A percentile compares a stretch with the other conserved stretches of the same genome.
Evolutionary conservation across 306 rosid species (phyloP).

Genomic region (Canavalia ensiformis): DNA sequence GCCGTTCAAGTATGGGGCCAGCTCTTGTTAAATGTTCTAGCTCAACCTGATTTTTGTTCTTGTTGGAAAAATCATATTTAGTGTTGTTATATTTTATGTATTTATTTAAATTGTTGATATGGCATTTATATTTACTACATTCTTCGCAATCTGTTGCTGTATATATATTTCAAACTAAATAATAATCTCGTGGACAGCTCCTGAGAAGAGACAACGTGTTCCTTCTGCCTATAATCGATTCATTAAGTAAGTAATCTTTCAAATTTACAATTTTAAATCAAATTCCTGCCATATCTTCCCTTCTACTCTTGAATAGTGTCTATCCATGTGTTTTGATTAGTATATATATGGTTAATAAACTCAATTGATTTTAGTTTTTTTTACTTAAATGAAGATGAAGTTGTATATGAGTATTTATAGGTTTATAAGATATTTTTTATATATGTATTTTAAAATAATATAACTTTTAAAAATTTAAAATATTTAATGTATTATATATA

Average conservation of each 20-base stretch:
- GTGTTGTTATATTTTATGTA: neutral
- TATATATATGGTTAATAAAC: neutral
- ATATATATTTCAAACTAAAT: slow-evolving; percentile 6
- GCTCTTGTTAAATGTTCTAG: slow-evolving; percentile 23
- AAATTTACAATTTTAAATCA: slow-evolving; percentile 16
- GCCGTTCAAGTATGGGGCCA: slow-evolving; percentile 31
- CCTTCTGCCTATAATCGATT: slow-evolving; percentile 97
- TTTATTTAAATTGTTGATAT: slow-evolving; percentile 19
- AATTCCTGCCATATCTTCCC: neutral
- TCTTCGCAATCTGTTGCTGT: neutral
- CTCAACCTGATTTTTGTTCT: slow-evolving; percentile 17
- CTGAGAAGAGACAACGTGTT: slow-evolving; percentile 97
- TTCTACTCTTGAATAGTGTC: neutral
- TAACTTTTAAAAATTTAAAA: neutral
- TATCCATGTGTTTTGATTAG: neutral
- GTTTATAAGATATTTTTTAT: too few species aligned
- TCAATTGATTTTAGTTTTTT: too few species aligned
- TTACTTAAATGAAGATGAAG: too few species aligned
- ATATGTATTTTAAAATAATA: too few species aligned
- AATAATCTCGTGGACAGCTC: slow-evolving; percentile 66
- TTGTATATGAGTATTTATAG: too few species aligned
- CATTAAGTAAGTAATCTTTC: slow-evolving; percentile 77
- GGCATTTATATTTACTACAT: neutral
- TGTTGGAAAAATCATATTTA: slow-evolving; percentile 17
- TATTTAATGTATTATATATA: too few species aligned